Base-by-base conservation (phyloP, 2,329 filamentous ascomycete genomes). In the Aureobasidium sp. region DNA sequence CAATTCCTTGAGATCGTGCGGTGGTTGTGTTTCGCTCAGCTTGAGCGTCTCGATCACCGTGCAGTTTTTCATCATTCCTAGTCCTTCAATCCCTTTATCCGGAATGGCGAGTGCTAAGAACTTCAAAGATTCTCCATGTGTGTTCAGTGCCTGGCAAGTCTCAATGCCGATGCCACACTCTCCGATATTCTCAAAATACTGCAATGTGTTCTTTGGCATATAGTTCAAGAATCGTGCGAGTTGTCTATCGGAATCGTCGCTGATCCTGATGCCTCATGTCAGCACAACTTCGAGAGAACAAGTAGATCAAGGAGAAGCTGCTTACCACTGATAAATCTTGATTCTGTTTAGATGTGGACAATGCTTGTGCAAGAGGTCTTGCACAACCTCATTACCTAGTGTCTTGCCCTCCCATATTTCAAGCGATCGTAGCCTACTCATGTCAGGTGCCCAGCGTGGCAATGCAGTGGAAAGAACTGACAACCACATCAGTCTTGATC, bases 291-390 rank as follows among this genome's bases (percentile, higher is more conserved):
- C 13, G 7, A 20, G 3, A 24, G 12, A 3, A 10, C 2, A 37
- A 37, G 34, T 15, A 15, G 4, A 15, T 20, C 12, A 15, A 29
- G 27, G 7, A 20, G 24, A 1, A 3, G 13, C 13, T 17, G 17
- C 60, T 44, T 44, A 75, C 79, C 79, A 83, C 46, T 71, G 76
- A 65, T 81, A 86, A 61, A 87, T 83, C 29, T 78, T 82, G 26
- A 91, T 72, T 43, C 82, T 79, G 47, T 79, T 78, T 67, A 91
- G 87, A 9, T 80, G 74, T 1, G 83, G 83, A 66, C 87, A 90
- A 66, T 82, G 76, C 27, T 79, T 70, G 27, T 79, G 76, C 52
- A 90, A 81, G 3, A 82, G 78, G 13, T 75, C 73, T 36, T 82
- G 73, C 0, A 80, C 81, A 1, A 81, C 78, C 61, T 82, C 78